Percentiles rank a stretch among this genome's conserved stretches.
These are phyloP conservation scores for Atkinsonella hypoxylon DNA, from an alignment of 2,329 filamentous ascomycete species.

Conservation along the genomic window DNA sequence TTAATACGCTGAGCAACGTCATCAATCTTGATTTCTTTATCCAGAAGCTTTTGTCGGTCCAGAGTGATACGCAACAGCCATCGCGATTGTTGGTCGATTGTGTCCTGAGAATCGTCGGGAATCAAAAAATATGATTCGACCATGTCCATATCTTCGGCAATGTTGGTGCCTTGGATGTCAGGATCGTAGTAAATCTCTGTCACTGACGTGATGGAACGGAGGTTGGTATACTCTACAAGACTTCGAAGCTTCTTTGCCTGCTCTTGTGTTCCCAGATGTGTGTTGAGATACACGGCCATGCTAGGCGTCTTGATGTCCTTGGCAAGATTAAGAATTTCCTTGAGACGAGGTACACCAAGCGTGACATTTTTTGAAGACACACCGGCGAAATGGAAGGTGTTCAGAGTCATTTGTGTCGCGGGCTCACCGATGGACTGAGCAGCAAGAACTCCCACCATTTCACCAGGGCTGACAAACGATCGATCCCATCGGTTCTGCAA, in stretches of 20 bases:
- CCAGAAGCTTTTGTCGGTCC: slow-evolving; percentile 85
- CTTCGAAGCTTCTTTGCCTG: slow-evolving; percentile 77
- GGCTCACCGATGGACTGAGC: slow-evolving; percentile 98
- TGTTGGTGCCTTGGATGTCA: slow-evolving; percentile 72
- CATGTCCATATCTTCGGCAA: slow-evolving; percentile 82
- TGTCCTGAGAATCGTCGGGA: slow-evolving; percentile 58
- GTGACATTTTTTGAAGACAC: slow-evolving; percentile 99
- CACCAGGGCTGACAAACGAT: slow-evolving; percentile 78
- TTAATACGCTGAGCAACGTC: slow-evolving; percentile 87
- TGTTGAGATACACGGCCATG: slow-evolving; percentile 81
- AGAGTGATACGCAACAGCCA: slow-evolving; percentile 93
- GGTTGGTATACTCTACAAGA: slow-evolving; percentile 84
- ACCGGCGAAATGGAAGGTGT: slow-evolving; percentile 99
- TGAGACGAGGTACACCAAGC: slow-evolving; percentile 94
- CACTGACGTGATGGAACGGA: slow-evolving; percentile 80
- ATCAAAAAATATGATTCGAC: slow-evolving; percentile 96
- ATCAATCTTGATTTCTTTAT: slow-evolving; percentile 84
- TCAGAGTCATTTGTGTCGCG: slow-evolving; percentile 97
- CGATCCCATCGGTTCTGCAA: slow-evolving; percentile 80
- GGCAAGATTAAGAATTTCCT: slow-evolving; percentile 97
- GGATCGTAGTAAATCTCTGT: slow-evolving; percentile 98
- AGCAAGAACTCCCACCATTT: slow-evolving; percentile 97
- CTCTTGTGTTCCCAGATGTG: slow-evolving; percentile 55
- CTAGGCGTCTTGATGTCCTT: slow-evolving; percentile 97
- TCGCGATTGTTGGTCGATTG: slow-evolving; percentile 67